Evolutionary conservation across 1,139 yeast genomes (phyloP).

Genomic region (Hansenula sp.): DNA sequence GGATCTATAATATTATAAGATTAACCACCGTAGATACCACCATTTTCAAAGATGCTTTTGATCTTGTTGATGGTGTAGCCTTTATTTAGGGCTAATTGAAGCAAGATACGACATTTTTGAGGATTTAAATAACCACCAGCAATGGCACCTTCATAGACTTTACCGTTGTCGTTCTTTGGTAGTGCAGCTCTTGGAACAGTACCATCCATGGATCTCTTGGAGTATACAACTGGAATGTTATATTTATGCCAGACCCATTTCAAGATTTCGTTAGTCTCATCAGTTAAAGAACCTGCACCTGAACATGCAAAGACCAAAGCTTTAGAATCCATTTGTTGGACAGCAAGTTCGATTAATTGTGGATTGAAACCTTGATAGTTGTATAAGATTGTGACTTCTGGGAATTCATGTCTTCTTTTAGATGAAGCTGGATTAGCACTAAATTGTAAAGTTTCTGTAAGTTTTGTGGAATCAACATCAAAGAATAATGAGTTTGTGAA

Average conservation of each 20-base stretch:
- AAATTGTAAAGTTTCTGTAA: slow-evolving; percentile 21
- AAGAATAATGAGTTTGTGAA: slow-evolving; percentile 39
- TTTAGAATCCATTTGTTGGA: slow-evolving; percentile 36
- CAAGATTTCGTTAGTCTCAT: slow-evolving; percentile 40
- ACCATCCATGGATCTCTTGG: slow-evolving; percentile 65
- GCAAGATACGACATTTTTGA: slow-evolving; percentile 56
- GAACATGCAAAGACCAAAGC: slow-evolving; percentile 65
- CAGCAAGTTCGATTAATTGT: slow-evolving; percentile 39
- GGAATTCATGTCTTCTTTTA: slow-evolving; percentile 25
- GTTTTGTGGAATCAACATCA: slow-evolving; percentile 24
- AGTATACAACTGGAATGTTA: slow-evolving; percentile 52
- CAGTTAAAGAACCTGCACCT: slow-evolving; percentile 68
- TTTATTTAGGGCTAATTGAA: slow-evolving; percentile 48
- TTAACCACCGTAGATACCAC: slow-evolving; percentile 31
- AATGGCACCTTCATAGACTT: slow-evolving; percentile 32
- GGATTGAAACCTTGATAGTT: slow-evolving; percentile 60
- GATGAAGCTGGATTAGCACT: slow-evolving; percentile 25
- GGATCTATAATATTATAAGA: no score
- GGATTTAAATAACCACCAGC: slow-evolving; percentile 70
- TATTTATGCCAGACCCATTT: slow-evolving; percentile 30
- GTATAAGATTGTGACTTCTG: slow-evolving; percentile 49
- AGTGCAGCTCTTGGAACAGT: slow-evolving; percentile 48
- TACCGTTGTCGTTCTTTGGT: slow-evolving; percentile 30
- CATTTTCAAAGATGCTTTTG: slow-evolving; percentile 33
- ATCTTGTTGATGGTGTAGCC: slow-evolving; percentile 31